A percentile compares a stretch with the other conserved stretches of the same genome.
Evolutionary conservation across 768 basidiomycete genomes (phyloP).

Genomic region (Botryobasidium botryosum): DNA sequence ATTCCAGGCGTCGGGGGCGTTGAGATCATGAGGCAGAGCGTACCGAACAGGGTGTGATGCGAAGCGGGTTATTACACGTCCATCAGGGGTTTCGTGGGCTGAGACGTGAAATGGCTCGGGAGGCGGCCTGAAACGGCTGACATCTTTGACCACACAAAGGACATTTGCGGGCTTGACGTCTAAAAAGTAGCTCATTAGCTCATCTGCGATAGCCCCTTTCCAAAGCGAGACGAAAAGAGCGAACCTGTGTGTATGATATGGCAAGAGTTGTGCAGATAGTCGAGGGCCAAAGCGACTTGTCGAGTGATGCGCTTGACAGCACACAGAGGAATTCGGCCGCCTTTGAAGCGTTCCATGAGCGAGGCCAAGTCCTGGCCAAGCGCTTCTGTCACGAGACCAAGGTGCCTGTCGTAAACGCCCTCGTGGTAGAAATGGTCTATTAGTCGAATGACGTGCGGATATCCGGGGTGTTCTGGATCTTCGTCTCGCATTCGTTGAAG

Average conservation of each 20-base stretch:
- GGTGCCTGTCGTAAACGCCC: neutral
- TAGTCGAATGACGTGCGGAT: neutral
- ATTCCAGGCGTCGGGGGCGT: no score
- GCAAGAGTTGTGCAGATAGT: conserved; percentile 7
- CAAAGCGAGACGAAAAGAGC: no score
- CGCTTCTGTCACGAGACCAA: neutral
- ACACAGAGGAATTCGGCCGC: neutral
- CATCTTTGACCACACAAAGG: no score
- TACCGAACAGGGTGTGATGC: no score
- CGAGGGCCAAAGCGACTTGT: conserved; percentile 5
- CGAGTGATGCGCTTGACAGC: neutral
- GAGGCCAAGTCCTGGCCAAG: neutral
- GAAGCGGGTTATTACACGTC: no score
- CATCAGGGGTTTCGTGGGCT: no score
- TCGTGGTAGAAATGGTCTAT: neutral
- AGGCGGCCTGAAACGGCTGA: no score
- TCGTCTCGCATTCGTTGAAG: neutral
- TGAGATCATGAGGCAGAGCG: no score
- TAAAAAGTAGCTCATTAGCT: no score
- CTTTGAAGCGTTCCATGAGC: neutral
- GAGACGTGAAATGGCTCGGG: no score
- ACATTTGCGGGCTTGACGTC: no score
- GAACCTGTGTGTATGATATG: conserved; percentile 5
- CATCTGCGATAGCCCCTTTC: no score
- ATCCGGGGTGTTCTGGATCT: neutral